These are phyloP conservation scores for Malus sieversii DNA, from an alignment of 306 rosid genomes.

Conservation along the genomic window DNA sequence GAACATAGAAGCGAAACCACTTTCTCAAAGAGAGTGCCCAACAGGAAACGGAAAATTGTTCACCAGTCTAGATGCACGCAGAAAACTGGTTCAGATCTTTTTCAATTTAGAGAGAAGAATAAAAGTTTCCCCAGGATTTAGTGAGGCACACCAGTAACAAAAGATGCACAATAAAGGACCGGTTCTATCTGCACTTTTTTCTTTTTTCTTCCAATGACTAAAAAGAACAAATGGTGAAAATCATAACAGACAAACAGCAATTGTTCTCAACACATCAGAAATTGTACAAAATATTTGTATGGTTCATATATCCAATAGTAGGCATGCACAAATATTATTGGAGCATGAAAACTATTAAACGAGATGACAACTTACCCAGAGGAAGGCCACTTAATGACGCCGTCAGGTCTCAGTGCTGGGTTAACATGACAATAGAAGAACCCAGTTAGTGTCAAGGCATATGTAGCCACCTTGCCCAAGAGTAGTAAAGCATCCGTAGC, in stretches of 20 bases:
- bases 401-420: conserved; percentile 31
- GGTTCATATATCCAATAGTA: background rate
- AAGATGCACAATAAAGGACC: background rate
- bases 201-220: background rate
- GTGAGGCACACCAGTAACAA: background rate
- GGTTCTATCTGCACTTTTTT: background rate
- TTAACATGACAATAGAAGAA: conserved; percentile 69
- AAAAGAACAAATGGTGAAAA: background rate
- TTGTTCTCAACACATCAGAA: background rate
- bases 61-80: background rate
- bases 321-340: background rate
- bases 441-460: conserved; percentile 68
- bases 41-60: background rate
- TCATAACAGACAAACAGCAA: background rate
- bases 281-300: background rate
- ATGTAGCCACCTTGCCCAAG: conserved; percentile 68
- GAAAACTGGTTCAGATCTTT: background rate
- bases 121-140: background rate
- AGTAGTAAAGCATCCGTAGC: conserved; percentile 65
- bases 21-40: background rate
- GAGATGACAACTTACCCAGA: conserved; percentile 42
- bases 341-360: background rate
- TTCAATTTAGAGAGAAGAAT: background rate
- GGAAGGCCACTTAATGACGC: conserved; percentile 27
- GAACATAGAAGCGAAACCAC: background rate